These are phyloP conservation scores for Aspergillus versicolor DNA, from an alignment of 2,329 filamentous ascomycete species.

Conservation along the genomic window DNA sequence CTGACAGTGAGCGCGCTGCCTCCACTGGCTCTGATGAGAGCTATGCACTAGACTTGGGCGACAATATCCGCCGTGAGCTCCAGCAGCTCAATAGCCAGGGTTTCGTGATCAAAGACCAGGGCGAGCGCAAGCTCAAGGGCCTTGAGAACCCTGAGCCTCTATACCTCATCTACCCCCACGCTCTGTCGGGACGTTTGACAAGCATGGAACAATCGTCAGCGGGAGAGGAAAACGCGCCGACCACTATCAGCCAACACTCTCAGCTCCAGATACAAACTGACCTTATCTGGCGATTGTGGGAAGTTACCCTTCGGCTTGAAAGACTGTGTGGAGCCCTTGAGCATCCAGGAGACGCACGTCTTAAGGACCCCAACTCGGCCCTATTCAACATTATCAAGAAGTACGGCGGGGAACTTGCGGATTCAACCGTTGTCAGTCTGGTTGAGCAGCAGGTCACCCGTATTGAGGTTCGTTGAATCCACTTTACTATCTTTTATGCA, in stretches of 20 bases:
- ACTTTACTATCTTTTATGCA: background rate
- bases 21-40: constrained; percentile 71
- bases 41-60: constrained; percentile 73
- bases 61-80: constrained; percentile 81
- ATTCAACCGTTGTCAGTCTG: constrained; percentile 83
- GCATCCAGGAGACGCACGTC: constrained; percentile 58
- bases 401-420: constrained; percentile 79
- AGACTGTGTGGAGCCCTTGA: constrained; percentile 92
- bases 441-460: constrained; percentile 93
- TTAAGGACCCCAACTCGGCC: constrained; percentile 80
- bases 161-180: constrained; percentile 92
- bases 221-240: constrained; percentile 41
- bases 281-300: constrained; percentile 86
- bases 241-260: constrained; percentile 62
- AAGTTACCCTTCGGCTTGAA: constrained; percentile 82
- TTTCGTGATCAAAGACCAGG: constrained; percentile 95
- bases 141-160: constrained; percentile 96
- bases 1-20: constrained; percentile 73
- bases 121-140: constrained; percentile 92
- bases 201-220: constrained; percentile 49
- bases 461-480: constrained; percentile 73
- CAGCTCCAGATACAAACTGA: constrained; percentile 78
- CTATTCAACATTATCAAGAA: constrained; percentile 72
- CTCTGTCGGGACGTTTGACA: constrained; percentile 68
- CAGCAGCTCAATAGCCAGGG: constrained; percentile 84